A percentile compares a stretch with the other conserved stretches of the same genome.
Conservation (phyloP, 192 early-diverging fungal species). For the Cetraspora pellucida region DNA sequence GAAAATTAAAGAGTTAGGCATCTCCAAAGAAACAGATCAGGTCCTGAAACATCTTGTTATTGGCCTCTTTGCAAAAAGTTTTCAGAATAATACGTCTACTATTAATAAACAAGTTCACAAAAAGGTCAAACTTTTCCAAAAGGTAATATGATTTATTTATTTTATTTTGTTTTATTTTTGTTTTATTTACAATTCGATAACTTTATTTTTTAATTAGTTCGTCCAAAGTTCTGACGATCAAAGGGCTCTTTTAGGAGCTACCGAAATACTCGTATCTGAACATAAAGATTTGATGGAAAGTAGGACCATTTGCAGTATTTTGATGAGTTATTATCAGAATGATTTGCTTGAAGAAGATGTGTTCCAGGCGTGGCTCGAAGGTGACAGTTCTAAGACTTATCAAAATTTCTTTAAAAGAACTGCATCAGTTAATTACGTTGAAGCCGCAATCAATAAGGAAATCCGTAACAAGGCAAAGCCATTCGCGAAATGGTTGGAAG, state of each 20-base stretch:
- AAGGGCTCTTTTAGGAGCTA: constrained; percentile 85
- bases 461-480: constrained; percentile 84
- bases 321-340: constrained; percentile 88
- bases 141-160: constrained; percentile 34
- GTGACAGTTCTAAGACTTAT: constrained; percentile 49
- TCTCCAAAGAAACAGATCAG: constrained; percentile 54
- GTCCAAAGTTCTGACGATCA: constrained; percentile 81
- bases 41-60: constrained; percentile 79
- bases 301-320: constrained; percentile 68
- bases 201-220: constrained; percentile 55
- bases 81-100: not conserved
- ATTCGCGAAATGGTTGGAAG: constrained; percentile 89
- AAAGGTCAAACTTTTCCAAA: constrained; percentile 67
- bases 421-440: constrained; percentile 78
- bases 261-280: constrained; percentile 80
- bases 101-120: constrained; percentile 71
- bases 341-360: constrained; percentile 93
- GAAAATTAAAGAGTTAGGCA: constrained; percentile 75
- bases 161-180: constrained; percentile 1
- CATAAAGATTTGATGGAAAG: constrained; percentile 55
- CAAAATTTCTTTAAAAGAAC: constrained; percentile 31
- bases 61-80: constrained; percentile 71
- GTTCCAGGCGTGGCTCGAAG: constrained; percentile 88
- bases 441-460: constrained; percentile 75
- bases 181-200: not conserved